A percentile compares a stretch with the other conserved stretches of the same genome.
Evolutionary conservation across 768 basidiomycete genomes (phyloP).

Genomic region (Serpula lacrymans): DNA sequence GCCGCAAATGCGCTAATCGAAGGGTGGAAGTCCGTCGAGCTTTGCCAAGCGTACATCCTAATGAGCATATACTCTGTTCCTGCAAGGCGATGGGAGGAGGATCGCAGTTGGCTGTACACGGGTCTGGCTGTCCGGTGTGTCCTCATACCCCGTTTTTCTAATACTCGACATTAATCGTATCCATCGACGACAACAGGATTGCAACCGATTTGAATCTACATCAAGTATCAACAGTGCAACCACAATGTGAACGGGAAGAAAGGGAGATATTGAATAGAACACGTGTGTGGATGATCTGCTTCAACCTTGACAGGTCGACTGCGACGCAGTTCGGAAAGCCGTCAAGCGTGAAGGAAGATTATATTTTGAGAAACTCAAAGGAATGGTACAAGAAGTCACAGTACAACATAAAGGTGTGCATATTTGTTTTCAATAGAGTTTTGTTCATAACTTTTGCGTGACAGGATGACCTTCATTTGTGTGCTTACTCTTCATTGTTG

Average conservation of each 20-base stretch:
- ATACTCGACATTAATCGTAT: background rate
- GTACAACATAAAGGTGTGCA: constrained; percentile 53
- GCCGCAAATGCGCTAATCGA: constrained; percentile 79
- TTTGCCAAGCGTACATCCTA: constrained; percentile 88
- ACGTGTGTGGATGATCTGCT: constrained; percentile 90
- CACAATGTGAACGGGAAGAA: constrained; percentile 71
- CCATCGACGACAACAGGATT: constrained; percentile 44
- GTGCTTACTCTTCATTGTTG: constrained; percentile 66
- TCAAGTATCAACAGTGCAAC: constrained; percentile 54
- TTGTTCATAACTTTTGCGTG: no score
- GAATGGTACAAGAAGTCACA: constrained; percentile 75
- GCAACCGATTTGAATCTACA: constrained; percentile 90
- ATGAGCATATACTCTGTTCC: constrained; percentile 82
- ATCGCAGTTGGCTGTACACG: constrained; percentile 85
- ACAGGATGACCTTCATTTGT: constrained; percentile 74
- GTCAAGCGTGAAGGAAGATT: constrained; percentile 83
- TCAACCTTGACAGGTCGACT: constrained; percentile 83
- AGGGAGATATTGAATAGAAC: constrained; percentile 82
- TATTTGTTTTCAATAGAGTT: no score
- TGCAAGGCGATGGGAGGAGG: constrained; percentile 84
- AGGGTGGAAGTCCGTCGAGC: constrained; percentile 82
- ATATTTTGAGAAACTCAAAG: constrained; percentile 64
- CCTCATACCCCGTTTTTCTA: background rate
- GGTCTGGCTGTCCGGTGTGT: constrained; percentile 76
- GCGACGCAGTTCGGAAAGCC: constrained; percentile 90